Evolutionary conservation across 73 alveolate species (phyloP), one percentile per base, ranked within the genome.

Genomic region (Breviolum minutum): DNA sequence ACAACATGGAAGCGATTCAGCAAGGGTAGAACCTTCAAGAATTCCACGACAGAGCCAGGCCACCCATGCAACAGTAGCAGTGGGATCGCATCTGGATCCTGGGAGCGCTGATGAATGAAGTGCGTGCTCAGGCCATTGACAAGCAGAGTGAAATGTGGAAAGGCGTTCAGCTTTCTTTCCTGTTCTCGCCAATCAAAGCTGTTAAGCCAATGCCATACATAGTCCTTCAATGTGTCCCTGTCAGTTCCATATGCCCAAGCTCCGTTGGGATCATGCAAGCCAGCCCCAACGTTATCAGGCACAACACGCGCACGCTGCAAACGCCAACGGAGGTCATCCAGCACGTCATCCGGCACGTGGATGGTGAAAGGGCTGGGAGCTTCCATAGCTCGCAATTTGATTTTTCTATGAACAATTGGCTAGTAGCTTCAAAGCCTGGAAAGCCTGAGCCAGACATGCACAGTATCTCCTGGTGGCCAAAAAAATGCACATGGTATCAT

Each of bases 41-140:
- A 91, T 66, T 91, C 97, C 30, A 73, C 97, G n/a, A 91, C 11
- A 88, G 97, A 91, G 16, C 97, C 97, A 8, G 97, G 97, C 97
- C 97, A 91, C 61, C 97, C 97, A 40, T 91, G 97, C 64, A 91
- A 89, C 89, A 91, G 80, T 77, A 91, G 71, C 97, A 91, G 89
- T 24, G 97, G 97, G 26, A 91, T 91, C 27, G 97, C 97, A 10
- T 71, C 85, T 9, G 69, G 64, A 66, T 74, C 86, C 89, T 54
- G 24, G 29, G 94, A 85, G 40, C 94, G 94, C 63, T 62, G 94
- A 63, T 85, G 94, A 63, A 85, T 85, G 94, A 85, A 85, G 94
- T 85, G 94, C 17, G 94, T 85, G 29, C 26, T 60, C 79, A 85
- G 94, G 73, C 94, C 94, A n/a, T 62, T 60, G 30, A 85, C 79